Conservation (phyloP, 169 alveolate genomes). For the Plasmodium falciparum region DNA sequence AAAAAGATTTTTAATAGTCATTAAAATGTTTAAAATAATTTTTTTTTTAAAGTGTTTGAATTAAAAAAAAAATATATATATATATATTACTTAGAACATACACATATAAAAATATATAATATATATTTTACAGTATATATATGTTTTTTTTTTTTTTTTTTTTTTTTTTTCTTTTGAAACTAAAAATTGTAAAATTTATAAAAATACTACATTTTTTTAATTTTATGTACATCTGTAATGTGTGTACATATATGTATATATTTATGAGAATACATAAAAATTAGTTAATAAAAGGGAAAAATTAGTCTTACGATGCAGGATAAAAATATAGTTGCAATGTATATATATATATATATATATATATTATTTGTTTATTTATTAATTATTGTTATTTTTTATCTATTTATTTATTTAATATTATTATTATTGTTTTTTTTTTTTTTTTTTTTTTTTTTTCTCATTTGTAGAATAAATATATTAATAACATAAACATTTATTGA, state of each 20-base stretch:
- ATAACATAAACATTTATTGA: no score
- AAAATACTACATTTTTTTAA: slow-evolving; percentile 11
- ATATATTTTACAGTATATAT: background rate
- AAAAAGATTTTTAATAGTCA: slow-evolving; percentile 16
- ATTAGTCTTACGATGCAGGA: background rate
- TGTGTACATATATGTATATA: slow-evolving; percentile 6
- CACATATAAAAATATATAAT: background rate
- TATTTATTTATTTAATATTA: background rate
- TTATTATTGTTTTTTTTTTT: no score
- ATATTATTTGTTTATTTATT: slow-evolving; percentile 13
- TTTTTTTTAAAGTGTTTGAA: slow-evolving; percentile 58
- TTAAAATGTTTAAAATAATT: slow-evolving; percentile 17
- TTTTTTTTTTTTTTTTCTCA: no score
- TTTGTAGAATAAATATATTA: no score
- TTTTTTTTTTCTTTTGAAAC: background rate
- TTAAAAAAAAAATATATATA: slow-evolving; percentile 5
- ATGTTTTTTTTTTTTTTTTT: no score
- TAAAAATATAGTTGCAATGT: background rate
- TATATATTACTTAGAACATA: background rate
- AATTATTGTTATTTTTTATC: background rate
- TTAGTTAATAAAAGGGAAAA: background rate
- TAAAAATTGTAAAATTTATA: background rate
- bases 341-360: slow-evolving; percentile 6
- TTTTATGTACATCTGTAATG: background rate
- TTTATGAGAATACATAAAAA: background rate